These are phyloP conservation scores for Hyaloperonospora brassicae DNA, from an alignment of 352 stramenopile genomes.

Conservation along the genomic window DNA sequence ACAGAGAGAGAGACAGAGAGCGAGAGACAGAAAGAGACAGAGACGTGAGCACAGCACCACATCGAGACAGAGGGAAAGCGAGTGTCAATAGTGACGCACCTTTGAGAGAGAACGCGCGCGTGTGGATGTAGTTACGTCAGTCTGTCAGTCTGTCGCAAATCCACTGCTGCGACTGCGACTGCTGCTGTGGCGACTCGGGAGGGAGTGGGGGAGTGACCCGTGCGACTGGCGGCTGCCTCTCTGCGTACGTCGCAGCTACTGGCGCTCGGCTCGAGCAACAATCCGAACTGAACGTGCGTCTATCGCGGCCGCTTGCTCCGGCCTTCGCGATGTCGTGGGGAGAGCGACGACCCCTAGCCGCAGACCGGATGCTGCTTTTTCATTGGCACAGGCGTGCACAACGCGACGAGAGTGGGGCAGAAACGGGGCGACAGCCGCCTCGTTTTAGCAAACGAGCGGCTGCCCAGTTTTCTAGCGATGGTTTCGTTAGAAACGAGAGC, in stretches of 20 bases:
- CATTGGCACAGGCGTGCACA: conserved; percentile 19
- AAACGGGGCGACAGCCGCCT: not conserved
- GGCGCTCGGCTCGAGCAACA: conserved; percentile 25
- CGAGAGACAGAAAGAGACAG: no score
- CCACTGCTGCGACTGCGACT: no score
- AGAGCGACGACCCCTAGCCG: conserved; percentile 2
- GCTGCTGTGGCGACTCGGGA: no score
- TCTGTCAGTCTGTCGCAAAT: no score
- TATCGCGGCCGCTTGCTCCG: conserved; percentile 18
- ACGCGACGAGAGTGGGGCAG: conserved; percentile 9
- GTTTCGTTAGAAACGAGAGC: no score
- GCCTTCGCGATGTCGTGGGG: conserved; percentile 10
- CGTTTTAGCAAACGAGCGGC: not conserved
- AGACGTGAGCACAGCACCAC: not conserved
- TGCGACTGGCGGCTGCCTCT: not conserved
- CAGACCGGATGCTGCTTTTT: conserved; percentile 5
- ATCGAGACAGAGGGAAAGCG: no score
- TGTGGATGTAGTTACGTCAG: no score
- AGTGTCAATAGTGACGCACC: no score
- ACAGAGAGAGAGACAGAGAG: not conserved
- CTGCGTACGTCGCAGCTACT: conserved; percentile 5
- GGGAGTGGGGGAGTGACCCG: no score
- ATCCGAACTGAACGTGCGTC: conserved; percentile 35
- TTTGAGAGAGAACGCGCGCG: not conserved
- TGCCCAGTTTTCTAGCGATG: not conserved